phyloP scores from a whole-genome alignment of 495 filamentous ascomycete species.

The Lasiosphaeris hirsuta region DNA sequence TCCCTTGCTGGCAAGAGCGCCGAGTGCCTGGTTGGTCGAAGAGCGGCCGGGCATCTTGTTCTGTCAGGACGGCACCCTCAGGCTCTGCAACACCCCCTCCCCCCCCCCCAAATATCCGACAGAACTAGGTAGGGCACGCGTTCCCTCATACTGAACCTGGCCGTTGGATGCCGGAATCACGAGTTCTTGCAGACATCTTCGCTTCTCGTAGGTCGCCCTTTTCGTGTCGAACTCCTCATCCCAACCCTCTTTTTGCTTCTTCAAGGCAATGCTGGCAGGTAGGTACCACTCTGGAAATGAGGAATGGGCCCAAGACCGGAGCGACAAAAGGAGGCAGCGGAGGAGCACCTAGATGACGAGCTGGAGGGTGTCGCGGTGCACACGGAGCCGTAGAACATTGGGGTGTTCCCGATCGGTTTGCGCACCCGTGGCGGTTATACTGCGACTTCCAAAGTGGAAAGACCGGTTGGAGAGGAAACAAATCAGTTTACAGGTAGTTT shows the following conservation, averaged over 20 bases:
- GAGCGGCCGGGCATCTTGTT: constrained; percentile 8
- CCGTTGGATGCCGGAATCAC: constrained; percentile 13
- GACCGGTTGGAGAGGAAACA: constrained; percentile 1
- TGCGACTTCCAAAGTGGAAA: constrained; percentile 9
- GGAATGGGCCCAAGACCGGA: constrained; percentile 1
- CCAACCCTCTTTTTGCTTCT: constrained; percentile 14
- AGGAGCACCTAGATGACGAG: constrained; percentile 7
- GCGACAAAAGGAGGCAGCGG: constrained; percentile 7
- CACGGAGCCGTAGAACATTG: constrained; percentile 9
- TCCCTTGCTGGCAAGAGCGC: constrained; percentile 5
- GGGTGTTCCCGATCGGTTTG: constrained; percentile 15
- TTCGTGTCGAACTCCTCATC: constrained; percentile 14
- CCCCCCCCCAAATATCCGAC: constrained; percentile 12
- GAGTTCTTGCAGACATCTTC: constrained; percentile 7
- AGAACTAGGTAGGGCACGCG: constrained; percentile 8
- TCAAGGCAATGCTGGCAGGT: constrained; percentile 9
- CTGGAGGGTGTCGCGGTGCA: constrained; percentile 4
- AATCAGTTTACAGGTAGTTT: too few relatives aligned
- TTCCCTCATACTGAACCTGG: constrained; percentile 1
- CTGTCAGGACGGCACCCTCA: constrained; percentile 8
- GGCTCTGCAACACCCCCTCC: constrained; percentile 9
- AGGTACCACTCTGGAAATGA: constrained; percentile 13
- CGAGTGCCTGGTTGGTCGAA: constrained; percentile 11
- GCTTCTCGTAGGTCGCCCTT: constrained; percentile 9
- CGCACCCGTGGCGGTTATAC: constrained; percentile 6